A percentile compares a stretch with the other conserved stretches of the same genome.
phyloP scores from a whole-genome alignment of 768 basidiomycete species.

The Serendipita sp. region DNA sequence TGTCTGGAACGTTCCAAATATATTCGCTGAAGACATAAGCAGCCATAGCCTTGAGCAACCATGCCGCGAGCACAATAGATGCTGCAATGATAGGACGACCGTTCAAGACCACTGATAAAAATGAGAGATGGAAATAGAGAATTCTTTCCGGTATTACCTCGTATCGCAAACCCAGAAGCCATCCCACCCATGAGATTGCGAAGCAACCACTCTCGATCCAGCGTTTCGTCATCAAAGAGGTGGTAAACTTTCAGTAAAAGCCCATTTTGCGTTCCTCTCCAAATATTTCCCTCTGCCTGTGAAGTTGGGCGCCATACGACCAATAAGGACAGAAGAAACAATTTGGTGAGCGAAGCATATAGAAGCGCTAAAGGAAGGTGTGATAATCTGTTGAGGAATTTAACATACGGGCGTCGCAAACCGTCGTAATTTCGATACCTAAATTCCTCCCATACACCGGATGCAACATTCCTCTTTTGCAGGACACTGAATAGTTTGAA shows the following conservation, averaged over 20 bases:
- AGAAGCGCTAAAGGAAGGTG: conserved; percentile 64
- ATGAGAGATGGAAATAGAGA: not conserved
- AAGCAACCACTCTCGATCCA: conserved; percentile 73
- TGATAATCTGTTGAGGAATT: conserved; percentile 33
- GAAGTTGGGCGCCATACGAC: conserved; percentile 59
- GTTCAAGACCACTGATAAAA: not conserved
- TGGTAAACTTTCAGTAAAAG: conserved; percentile 29
- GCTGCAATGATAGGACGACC: not conserved
- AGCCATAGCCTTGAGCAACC: not conserved
- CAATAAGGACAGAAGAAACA: conserved; percentile 66
- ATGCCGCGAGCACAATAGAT: not conserved
- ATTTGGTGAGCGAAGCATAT: conserved; percentile 72
- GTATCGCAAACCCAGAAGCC: conserved; percentile 72
- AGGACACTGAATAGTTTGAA: conserved; percentile 1
- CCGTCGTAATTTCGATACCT: conserved; percentile 22
- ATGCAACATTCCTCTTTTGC: conserved; percentile 16
- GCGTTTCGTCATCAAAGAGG: conserved; percentile 50
- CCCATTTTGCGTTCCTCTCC: not conserved
- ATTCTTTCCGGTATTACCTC: conserved; percentile 33
- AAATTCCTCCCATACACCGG: conserved; percentile 46
- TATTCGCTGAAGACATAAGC: not conserved
- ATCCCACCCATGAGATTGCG: conserved; percentile 73
- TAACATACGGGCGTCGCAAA: not conserved
- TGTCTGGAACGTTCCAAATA: not conserved
- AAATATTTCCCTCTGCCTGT: too few relatives aligned